Base-by-base conservation (phyloP, 2,329 filamentous ascomycete species). In the Drechslerella coelobrocha region DNA sequence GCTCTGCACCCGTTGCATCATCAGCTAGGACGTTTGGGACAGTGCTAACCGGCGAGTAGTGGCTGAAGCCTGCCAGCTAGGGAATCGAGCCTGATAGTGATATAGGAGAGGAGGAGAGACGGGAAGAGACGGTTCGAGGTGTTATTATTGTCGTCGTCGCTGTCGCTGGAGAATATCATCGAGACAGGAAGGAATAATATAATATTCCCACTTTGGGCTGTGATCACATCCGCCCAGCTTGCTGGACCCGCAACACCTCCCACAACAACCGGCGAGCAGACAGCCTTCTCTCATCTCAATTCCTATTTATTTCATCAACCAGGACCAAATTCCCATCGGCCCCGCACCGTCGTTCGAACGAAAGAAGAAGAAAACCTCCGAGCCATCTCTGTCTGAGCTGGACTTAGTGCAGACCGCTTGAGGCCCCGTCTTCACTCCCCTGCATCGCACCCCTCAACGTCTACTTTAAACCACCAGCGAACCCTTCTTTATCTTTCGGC, bases 241-340 rank as follows among this genome's bases (percentile, higher is more conserved):
- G n/a, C n/a, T n/a, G n/a, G n/a, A n/a, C n/a, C 34, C 34, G 34
- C 34, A 39, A 39, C 34, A 41, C 57, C 39, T 41, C 21, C 34
- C n/a, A 29, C 41, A 17, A 45, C 27, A 37, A 39, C 39, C 6
- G 24, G 12, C 47, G 19, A n/a, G 29, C 45, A 43, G 39, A 52
- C 59, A 43, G 29, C 48, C 47, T 53, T 53, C 57, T 10, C 26
- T 51, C 51, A 10, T 24, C 14, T 41, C 23, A 12, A n/a, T n/a
- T n/a, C n/a, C n/a, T n/a, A n/a, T n/a, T n/a, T n/a, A n/a, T n/a
- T n/a, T 21, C 57, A n/a, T 14, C 34, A 39, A 39, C 34, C n/a
- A n/a, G n/a, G n/a, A n/a, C n/a, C n/a, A n/a, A 14, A n/a, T 29
- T 43, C 34, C 34, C 29, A 21, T 27, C 21, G 14, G 19, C 53